Percentiles rank a stretch among this genome's conserved stretches.
Conservation (phyloP, 371 early-diverging fungal species). For the Mucor piriformis region DNA sequence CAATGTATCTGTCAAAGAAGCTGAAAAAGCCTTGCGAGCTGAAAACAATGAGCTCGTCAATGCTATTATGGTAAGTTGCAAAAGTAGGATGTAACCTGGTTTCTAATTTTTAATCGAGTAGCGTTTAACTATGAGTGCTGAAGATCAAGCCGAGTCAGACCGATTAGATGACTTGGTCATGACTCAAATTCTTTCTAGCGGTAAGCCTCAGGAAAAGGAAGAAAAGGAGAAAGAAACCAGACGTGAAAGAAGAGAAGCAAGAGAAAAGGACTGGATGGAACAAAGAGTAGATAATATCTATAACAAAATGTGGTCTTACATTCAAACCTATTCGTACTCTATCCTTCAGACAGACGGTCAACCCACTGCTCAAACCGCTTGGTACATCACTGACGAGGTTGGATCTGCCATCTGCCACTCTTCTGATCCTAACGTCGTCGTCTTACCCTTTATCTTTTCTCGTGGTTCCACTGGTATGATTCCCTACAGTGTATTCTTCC, state of each 20-base stretch:
- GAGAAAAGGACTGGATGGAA: constrained; percentile 30
- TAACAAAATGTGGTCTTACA: constrained; percentile 58
- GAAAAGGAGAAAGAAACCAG: constrained; percentile 41
- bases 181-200: constrained; percentile 45
- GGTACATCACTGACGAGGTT: constrained; percentile 61
- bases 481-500: constrained; percentile 64
- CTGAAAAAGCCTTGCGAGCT: constrained; percentile 58
- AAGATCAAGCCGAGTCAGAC: constrained; percentile 43
- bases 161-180: constrained; percentile 48
- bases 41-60: constrained; percentile 69
- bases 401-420: constrained; percentile 64
- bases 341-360: constrained; percentile 58
- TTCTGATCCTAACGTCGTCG: constrained; percentile 54
- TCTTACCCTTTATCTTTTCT: constrained; percentile 63
- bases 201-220: constrained; percentile 51
- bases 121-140: constrained; percentile 45
- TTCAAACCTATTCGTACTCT: constrained; percentile 61
- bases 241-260: constrained; percentile 30
- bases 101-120: too few species aligned
- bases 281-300: constrained; percentile 33
- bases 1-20: constrained; percentile 55
- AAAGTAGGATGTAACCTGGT: too few species aligned
- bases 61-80: constrained; percentile 61
- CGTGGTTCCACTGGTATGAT: constrained; percentile 56
- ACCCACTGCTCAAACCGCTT: constrained; percentile 58